Percentiles rank a stretch among this genome's conserved stretches.
Conservation (phyloP, 495 filamentous ascomycete species). For the Daldinia loculata region DNA sequence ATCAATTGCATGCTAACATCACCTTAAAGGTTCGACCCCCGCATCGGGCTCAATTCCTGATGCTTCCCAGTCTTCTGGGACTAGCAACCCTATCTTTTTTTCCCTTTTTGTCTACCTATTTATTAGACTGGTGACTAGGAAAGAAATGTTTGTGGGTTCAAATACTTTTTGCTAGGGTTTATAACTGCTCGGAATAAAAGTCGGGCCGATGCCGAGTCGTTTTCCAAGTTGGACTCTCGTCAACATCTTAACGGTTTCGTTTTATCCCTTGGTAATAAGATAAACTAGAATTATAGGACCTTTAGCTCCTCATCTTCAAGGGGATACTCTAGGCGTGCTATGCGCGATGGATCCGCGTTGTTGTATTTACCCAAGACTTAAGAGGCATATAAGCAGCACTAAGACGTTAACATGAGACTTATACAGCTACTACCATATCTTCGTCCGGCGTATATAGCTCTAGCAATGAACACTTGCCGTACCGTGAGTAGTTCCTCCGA, state of each 20-base stretch:
- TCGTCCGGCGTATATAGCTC: no score
- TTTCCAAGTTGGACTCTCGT: not conserved
- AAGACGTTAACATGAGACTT: no score
- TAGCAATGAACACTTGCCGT: no score
- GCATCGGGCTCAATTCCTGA: constrained; percentile 55
- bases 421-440: no score
- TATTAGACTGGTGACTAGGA: not conserved
- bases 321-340: no score
- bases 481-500: no score
- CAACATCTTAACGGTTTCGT: not conserved
- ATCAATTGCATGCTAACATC: not conserved
- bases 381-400: no score
- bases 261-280: not conserved
- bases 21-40: constrained; percentile 49
- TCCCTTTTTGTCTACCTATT: not conserved
- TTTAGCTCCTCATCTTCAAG: no score
- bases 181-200: not conserved
- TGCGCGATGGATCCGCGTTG: no score
- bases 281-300: no score
- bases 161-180: not conserved
- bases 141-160: not conserved
- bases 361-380: no score
- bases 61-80: constrained; percentile 37
- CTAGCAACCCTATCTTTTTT: constrained; percentile 19
- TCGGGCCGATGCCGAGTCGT: not conserved